Evolutionary conservation across 129 eudicot species (phyloP), one percentile per base, ranked within the genome.

Genomic region (Kitagawia praeruptora): DNA sequence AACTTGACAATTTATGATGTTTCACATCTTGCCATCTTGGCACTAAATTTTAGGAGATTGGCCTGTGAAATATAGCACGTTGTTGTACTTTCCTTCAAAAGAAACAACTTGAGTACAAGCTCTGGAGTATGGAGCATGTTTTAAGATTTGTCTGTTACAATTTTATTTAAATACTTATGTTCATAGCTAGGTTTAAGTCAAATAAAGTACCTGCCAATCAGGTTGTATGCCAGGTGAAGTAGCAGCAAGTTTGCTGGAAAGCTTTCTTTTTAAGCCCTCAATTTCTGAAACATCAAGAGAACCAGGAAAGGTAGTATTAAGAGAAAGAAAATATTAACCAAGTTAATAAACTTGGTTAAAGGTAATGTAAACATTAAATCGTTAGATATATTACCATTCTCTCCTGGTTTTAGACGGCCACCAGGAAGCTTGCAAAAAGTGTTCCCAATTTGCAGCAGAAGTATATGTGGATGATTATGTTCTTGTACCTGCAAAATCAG

Each of bases 371-470:
- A 42, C 15, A 11, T 9, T 8, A 72, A 42, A 19, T 21, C 13
- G 7, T 75, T 74, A 44, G 0, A 14, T 6, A 47, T 39, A 58
- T 58, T 21, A 44, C 34, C 98, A 84, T 89, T 91, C 87, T 93
- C 98, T 81, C 98, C 93, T 78, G 97, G 97, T 83, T 91, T 93
- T 73, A 91, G 61, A 66, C 95, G 93, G 14, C 97, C 98, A 75
- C 98, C 95, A 38, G 98, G 97, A 80, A 93, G 94, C 77, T 93
- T 89, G 81, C 94, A 91, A 82, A 93, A 89, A 12, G 90, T 91
- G 84, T 93, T 91, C 38, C 92, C 94, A 81, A 91, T 91, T 91
- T 93, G 96, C 80, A 91, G 80, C 70, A 91, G 97, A 81, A 93
- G 87, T 83, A 93, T 87, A 70, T 93, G 96, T 13, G 96, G 96